Percentiles rank a stretch among this genome's conserved stretches.
These are phyloP conservation scores for Ascochyta rabiei DNA, from an alignment of 2,329 filamentous ascomycete genomes.

Conservation along the genomic window DNA sequence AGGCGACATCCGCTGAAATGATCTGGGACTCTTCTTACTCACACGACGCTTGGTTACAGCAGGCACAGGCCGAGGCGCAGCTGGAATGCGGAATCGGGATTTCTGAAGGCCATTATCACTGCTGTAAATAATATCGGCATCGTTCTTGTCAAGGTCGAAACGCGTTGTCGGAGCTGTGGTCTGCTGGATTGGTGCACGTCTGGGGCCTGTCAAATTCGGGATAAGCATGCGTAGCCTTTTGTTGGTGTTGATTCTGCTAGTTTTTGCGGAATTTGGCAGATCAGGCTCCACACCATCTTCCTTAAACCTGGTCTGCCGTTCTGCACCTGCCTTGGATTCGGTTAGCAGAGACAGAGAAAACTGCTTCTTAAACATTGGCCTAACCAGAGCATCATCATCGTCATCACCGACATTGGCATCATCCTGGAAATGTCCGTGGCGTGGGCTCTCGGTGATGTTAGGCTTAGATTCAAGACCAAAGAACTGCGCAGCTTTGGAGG, in stretches of 20 bases:
- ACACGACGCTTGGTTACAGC: slow-evolving; percentile 9
- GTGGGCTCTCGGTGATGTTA: not conserved
- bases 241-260: slow-evolving; percentile 8
- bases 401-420: slow-evolving; percentile 1
- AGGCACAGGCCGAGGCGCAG: slow-evolving; percentile 3
- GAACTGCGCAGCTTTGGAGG: slow-evolving; percentile 30
- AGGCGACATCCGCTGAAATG: slow-evolving; percentile 29
- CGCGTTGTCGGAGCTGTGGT: not conserved
- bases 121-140: slow-evolving; percentile 13
- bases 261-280: slow-evolving; percentile 9
- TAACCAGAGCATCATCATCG: slow-evolving; percentile 10
- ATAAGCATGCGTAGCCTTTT: slow-evolving; percentile 23
- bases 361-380: slow-evolving; percentile 7
- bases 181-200: slow-evolving; percentile 1
- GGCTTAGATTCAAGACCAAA: slow-evolving; percentile 21
- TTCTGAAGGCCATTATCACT: slow-evolving; percentile 16
- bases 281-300: slow-evolving; percentile 20
- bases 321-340: slow-evolving; percentile 1
- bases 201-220: slow-evolving; percentile 13
- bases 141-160: not conserved
- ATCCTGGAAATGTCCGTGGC: not conserved
- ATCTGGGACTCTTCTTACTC: slow-evolving; percentile 22
- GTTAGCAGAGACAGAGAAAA: slow-evolving; percentile 4
- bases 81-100: not conserved
- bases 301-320: slow-evolving; percentile 11